phyloP scores from a whole-genome alignment of 2,329 filamentous ascomycete species.

The Cladorrhinum sp. region DNA sequence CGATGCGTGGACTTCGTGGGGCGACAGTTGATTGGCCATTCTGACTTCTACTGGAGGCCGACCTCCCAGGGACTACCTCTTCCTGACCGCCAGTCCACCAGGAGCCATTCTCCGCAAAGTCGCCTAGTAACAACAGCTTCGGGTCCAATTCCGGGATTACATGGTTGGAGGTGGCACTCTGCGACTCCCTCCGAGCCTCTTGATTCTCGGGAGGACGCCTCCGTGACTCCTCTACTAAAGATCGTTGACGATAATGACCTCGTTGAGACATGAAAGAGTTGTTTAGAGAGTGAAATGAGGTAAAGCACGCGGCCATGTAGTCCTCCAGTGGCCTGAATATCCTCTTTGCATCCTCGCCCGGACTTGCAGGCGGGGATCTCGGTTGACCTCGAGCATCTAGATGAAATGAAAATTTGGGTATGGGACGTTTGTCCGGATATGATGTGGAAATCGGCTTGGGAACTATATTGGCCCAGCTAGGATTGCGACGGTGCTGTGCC shows the following conservation, averaged over 20 bases:
- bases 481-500: conserved; percentile 27
- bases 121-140: conserved; percentile 69
- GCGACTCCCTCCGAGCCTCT: conserved; percentile 34
- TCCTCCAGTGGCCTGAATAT: conserved; percentile 77
- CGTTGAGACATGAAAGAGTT: conserved; percentile 64
- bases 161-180: conserved; percentile 33
- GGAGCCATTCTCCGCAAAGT: conserved; percentile 75
- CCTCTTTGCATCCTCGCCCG: conserved; percentile 44
- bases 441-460: conserved; percentile 46
- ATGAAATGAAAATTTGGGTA: conserved; percentile 10
- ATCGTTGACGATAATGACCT: conserved; percentile 23
- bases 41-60: conserved; percentile 35
- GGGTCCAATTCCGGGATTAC: conserved; percentile 65
- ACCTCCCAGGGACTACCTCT: conserved; percentile 34
- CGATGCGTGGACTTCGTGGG: conserved; percentile 64
- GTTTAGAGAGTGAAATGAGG: conserved; percentile 70
- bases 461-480: conserved; percentile 27
- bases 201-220: conserved; percentile 31
- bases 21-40: conserved; percentile 45
- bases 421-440: conserved; percentile 38
- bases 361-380: conserved; percentile 17
- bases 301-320: conserved; percentile 68
- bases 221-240: conserved; percentile 16
- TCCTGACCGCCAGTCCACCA: conserved; percentile 72
- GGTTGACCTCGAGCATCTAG: conserved; percentile 15